Percentiles rank a stretch among this genome's conserved stretches.
Conservation (phyloP, 768 basidiomycete genomes). For the Pulveroboletus frians region DNA sequence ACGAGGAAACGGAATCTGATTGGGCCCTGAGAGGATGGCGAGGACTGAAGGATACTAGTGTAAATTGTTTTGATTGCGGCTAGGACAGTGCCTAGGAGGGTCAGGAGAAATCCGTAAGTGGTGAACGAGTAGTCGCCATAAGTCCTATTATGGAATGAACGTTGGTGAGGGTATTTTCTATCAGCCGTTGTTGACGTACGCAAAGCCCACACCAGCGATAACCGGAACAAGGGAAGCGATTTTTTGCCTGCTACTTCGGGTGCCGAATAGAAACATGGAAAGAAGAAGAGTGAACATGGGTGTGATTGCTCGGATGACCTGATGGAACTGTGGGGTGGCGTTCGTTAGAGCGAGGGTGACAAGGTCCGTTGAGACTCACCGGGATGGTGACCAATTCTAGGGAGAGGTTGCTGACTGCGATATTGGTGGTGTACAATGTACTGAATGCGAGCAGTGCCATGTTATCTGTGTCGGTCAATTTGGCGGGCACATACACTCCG, state of each 20-base stretch:
- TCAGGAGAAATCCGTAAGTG: slow-evolving; percentile 75
- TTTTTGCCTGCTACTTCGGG: slow-evolving; percentile 55
- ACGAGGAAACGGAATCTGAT: slow-evolving; percentile 18
- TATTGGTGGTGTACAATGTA: slow-evolving; percentile 87
- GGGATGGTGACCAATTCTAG: slow-evolving; percentile 86
- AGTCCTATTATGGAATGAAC: slow-evolving; percentile 47
- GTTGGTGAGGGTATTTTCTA: neutral
- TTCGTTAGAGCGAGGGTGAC: neutral
- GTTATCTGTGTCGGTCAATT: slow-evolving; percentile 47
- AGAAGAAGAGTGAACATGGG: slow-evolving; percentile 89
- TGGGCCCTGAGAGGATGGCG: slow-evolving; percentile 19
- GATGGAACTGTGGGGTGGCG: slow-evolving; percentile 71
- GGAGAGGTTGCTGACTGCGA: slow-evolving; percentile 90
- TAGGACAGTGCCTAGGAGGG: slow-evolving; percentile 83
- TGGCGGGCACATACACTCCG: slow-evolving; percentile 55
- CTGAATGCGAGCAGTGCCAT: slow-evolving; percentile 76
- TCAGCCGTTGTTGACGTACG: slow-evolving; percentile 40
- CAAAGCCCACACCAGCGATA: slow-evolving; percentile 84
- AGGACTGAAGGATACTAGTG: slow-evolving; percentile 75
- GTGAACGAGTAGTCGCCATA: slow-evolving; percentile 97
- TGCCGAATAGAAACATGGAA: slow-evolving; percentile 62
- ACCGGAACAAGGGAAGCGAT: slow-evolving; percentile 77
- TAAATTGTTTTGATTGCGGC: slow-evolving; percentile 92
- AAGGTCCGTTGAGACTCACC: slow-evolving; percentile 41
- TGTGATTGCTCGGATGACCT: slow-evolving; percentile 89